Percentiles rank a stretch among this genome's conserved stretches.
These are phyloP conservation scores for Cadophora gregata DNA, from an alignment of 2,329 filamentous ascomycete genomes.

Conservation along the genomic window DNA sequence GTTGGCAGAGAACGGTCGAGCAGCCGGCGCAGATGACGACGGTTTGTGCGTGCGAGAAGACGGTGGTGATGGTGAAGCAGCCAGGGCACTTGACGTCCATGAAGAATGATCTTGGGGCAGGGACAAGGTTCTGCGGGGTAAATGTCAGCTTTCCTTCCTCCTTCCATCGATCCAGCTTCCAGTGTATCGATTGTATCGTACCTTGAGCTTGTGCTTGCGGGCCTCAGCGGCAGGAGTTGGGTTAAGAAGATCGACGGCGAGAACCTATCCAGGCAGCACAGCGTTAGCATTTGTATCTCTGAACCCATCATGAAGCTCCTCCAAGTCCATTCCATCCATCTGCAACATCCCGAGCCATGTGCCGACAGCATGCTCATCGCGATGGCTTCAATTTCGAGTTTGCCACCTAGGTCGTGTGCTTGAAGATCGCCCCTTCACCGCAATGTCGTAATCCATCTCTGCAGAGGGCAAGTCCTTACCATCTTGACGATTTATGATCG, in stretches of 20 bases:
- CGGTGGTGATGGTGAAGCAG: conserved; percentile 99
- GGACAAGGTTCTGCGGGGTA: conserved; percentile 78
- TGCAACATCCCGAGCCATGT: conserved; percentile 17
- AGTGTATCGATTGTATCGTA: conserved; percentile 54
- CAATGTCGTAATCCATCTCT: conserved; percentile 30
- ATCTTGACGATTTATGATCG: conserved; percentile 67
- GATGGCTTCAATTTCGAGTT: conserved; percentile 21
- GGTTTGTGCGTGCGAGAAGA: conserved; percentile 99
- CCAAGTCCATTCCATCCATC: conserved; percentile 11
- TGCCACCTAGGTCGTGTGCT: conserved; percentile 40
- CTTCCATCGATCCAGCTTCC: conserved; percentile 16
- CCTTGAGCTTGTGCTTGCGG: conserved; percentile 99
- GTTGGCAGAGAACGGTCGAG: conserved; percentile 99
- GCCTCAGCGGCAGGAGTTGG: conserved; percentile 96
- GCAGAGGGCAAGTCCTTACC: conserved; percentile 57
- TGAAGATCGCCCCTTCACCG: conserved; percentile 34
- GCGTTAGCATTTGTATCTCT: conserved; percentile 54
- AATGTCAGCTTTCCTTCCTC: conserved; percentile 30
- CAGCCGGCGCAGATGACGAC: conserved; percentile 99
- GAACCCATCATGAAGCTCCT: conserved; percentile 39
- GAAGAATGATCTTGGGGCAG: conserved; percentile 98
- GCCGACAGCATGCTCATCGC: conserved; percentile 6
- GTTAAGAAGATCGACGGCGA: conserved; percentile 99
- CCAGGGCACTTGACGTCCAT: conserved; percentile 99
- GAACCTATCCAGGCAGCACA: conserved; percentile 72